A percentile compares a stretch with the other conserved stretches of the same genome.
Conservation (phyloP, 805 yeast genomes). For the Jamesozyma spencerorum region DNA sequence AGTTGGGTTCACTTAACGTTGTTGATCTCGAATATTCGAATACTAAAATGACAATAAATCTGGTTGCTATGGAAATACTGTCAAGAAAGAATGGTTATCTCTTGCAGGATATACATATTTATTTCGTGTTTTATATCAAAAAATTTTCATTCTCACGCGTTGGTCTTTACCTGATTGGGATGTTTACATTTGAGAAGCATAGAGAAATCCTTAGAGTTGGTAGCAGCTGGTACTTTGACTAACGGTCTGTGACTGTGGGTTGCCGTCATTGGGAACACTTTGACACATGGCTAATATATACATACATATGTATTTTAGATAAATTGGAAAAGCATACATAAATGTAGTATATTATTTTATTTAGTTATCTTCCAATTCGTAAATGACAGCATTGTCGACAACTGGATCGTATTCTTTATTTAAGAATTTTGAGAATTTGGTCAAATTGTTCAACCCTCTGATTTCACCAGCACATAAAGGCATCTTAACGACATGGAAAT, state of each 20-base stretch:
- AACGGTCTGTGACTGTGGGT: too few relatives aligned
- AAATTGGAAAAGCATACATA: background rate
- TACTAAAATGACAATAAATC: too few relatives aligned
- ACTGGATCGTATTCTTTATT: slow-evolving; percentile 68
- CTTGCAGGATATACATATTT: background rate
- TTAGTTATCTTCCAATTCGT: slow-evolving; percentile 31
- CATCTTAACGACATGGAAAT: slow-evolving; percentile 90
- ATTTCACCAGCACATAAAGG: slow-evolving; percentile 93
- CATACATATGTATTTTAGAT: too few relatives aligned
- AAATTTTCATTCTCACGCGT: slow-evolving; percentile 2
- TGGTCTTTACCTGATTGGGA: background rate
- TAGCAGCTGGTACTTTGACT: too few relatives aligned
- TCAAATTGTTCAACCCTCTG: slow-evolving; percentile 81
- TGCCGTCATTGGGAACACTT: too few relatives aligned
- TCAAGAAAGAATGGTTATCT: too few relatives aligned
- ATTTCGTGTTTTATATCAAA: background rate
- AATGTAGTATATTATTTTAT: too few relatives aligned
- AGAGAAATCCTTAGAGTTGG: too few relatives aligned
- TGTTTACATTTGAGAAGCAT: background rate
- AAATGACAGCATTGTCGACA: slow-evolving; percentile 35
- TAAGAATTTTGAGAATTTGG: slow-evolving; percentile 73
- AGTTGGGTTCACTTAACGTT: background rate
- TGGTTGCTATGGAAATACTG: too few relatives aligned
- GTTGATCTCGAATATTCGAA: too few relatives aligned
- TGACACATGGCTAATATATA: too few relatives aligned